These are phyloP conservation scores for Fraxinus americana DNA, from an alignment of 257 asterid species.

Conservation along the genomic window DNA sequence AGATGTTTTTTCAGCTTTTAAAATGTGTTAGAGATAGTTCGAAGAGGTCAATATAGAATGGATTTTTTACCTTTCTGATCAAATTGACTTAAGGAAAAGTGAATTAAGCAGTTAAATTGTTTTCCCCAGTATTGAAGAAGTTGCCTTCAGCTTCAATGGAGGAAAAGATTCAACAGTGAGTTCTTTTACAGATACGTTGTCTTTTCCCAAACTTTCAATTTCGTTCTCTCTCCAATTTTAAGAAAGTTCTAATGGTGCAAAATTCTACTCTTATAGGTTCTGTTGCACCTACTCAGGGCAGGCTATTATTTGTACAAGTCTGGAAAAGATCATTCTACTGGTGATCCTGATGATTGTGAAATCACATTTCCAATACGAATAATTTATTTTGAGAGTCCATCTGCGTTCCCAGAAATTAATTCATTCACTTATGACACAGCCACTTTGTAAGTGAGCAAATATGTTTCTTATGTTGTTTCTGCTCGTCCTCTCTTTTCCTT, in stretches of 20 bases:
- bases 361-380: slow-evolving; percentile 64
- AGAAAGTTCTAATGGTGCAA: slow-evolving; percentile 11
- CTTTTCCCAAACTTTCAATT: neutral
- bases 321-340: slow-evolving; percentile 34
- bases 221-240: neutral
- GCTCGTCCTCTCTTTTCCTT: neutral
- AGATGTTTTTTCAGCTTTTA: slow-evolving; percentile 17
- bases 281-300: slow-evolving; percentile 88
- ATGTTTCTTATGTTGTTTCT: neutral
- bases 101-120: slow-evolving; percentile 19
- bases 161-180: slow-evolving; percentile 97
- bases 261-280: slow-evolving; percentile 54
- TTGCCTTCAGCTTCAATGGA: slow-evolving; percentile 93
- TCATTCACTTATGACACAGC: slow-evolving; percentile 87
- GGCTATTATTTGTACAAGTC: slow-evolving; percentile 69
- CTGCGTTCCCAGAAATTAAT: slow-evolving; percentile 91
- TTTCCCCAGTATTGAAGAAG: slow-evolving; percentile 70
- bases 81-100: slow-evolving; percentile 1
- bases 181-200: slow-evolving; percentile 18
- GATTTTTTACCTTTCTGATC: neutral
- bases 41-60: neutral
- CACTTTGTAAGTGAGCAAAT: slow-evolving; percentile 41
- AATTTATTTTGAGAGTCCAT: slow-evolving; percentile 82
- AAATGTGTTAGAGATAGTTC: neutral
- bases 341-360: slow-evolving; percentile 47